Percentiles rank a stretch among this genome's conserved stretches.
These are phyloP conservation scores for Paraglomus occultum DNA, from an alignment of 192 early-diverging fungal genomes.

Conservation along the genomic window DNA sequence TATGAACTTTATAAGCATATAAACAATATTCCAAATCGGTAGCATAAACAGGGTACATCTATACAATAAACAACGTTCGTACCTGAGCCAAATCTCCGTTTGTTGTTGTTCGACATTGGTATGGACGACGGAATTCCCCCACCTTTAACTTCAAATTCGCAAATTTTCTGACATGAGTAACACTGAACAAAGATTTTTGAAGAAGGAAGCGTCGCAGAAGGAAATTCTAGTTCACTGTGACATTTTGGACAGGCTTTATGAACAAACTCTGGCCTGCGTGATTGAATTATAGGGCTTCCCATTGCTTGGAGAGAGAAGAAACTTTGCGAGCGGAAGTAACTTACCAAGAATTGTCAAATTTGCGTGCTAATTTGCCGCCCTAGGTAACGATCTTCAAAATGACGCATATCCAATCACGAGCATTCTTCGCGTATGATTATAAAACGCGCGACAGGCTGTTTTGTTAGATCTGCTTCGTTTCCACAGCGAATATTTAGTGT, in stretches of 20 bases:
- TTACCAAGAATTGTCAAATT: neutral
- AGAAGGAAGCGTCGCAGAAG: slow-evolving; percentile 29
- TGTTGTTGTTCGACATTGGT: slow-evolving; percentile 20
- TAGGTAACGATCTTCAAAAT: too few species aligned
- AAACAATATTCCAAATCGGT: neutral
- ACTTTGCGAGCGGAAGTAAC: neutral
- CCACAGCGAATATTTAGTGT: too few species aligned
- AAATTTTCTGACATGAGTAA: slow-evolving; percentile 50
- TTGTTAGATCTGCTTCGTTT: too few species aligned
- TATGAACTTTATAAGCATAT: neutral
- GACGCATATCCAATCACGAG: too few species aligned
- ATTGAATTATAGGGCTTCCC: slow-evolving; percentile 43
- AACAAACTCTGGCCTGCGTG: slow-evolving; percentile 54
- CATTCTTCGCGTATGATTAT: too few species aligned
- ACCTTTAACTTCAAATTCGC: slow-evolving; percentile 42
- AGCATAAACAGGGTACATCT: neutral
- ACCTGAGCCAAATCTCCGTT: slow-evolving; percentile 22
- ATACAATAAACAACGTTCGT: neutral
- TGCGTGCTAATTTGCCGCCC: too few species aligned
- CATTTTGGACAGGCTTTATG: slow-evolving; percentile 52
- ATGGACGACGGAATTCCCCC: slow-evolving; percentile 29
- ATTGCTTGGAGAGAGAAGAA: slow-evolving; percentile 24
- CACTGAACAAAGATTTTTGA: slow-evolving; percentile 50
- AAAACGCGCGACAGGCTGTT: neutral
- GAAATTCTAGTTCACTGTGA: slow-evolving; percentile 51